phyloP scores from a whole-genome alignment of 140 eudicot species.

The Senecio squalidus region DNA sequence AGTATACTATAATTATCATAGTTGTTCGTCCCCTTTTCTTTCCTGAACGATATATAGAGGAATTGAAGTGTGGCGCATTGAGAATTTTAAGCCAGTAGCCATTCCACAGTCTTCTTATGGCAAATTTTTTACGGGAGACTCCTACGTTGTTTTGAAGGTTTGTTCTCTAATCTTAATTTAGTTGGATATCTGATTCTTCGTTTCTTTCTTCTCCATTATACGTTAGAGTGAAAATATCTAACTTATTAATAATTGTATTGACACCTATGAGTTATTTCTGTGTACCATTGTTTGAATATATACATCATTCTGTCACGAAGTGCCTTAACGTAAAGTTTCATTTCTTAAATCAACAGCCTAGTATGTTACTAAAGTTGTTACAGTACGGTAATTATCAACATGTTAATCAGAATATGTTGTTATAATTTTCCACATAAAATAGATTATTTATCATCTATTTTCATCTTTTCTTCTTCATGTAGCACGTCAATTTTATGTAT shows the following conservation, averaged over 20 bases:
- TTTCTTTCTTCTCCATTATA: conserved; percentile 8
- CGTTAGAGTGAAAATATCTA: background rate
- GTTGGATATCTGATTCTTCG: background rate
- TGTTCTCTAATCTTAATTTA: conserved; percentile 10
- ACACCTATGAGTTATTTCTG: background rate
- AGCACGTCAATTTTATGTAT: background rate
- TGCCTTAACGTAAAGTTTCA: background rate
- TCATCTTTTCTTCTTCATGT: no score
- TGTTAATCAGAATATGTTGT: background rate
- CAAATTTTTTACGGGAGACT: conserved; percentile 86
- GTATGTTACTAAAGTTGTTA: background rate
- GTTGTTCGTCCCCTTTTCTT: conserved; percentile 8
- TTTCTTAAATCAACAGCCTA: background rate
- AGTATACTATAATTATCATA: conserved; percentile 5
- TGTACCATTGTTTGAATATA: background rate
- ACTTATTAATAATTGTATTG: conserved; percentile 3
- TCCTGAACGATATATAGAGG: conserved; percentile 70
- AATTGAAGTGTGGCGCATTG: conserved; percentile 95
- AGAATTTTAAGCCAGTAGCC: conserved; percentile 72
- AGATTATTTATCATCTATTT: no score
- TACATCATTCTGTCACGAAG: conserved; percentile 4
- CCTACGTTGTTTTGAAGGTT: conserved; percentile 88
- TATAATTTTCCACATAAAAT: background rate
- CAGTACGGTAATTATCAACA: background rate
- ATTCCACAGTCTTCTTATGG: conserved; percentile 76